Percentiles rank a stretch among this genome's conserved stretches.
These are phyloP conservation scores for Takashimella koratensis DNA, from an alignment of 1,284 basidiomycete species.

Conservation along the genomic window DNA sequence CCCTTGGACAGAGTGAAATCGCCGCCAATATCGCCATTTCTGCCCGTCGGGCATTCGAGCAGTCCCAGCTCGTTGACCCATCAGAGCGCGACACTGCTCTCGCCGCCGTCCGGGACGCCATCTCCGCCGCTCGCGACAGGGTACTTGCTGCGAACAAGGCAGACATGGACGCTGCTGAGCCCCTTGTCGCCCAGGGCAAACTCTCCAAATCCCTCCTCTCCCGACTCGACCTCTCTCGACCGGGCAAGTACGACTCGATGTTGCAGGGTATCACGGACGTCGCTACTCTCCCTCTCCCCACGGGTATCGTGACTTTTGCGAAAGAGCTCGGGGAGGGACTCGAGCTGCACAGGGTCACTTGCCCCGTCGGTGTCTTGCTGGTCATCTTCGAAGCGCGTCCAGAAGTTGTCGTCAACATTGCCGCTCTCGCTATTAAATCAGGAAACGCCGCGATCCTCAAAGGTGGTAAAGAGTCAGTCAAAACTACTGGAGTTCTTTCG, in stretches of 20 bases:
- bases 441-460: slow-evolving; percentile 94
- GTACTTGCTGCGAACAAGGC: slow-evolving; percentile 74
- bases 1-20: too few relatives aligned
- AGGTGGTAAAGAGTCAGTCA: slow-evolving; percentile 88
- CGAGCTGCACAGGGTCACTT: slow-evolving; percentile 89
- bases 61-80: slow-evolving; percentile 71
- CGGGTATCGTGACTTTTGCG: slow-evolving; percentile 82
- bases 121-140: slow-evolving; percentile 61
- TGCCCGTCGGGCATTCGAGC: slow-evolving; percentile 77
- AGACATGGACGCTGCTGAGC: slow-evolving; percentile 74
- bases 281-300: slow-evolving; percentile 77
- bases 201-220: slow-evolving; percentile 79
- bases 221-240: slow-evolving; percentile 75
- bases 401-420: slow-evolving; percentile 97
- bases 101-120: slow-evolving; percentile 62
- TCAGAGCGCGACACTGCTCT: slow-evolving; percentile 69
- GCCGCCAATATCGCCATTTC: slow-evolving; percentile 62
- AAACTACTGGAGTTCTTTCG: slow-evolving; percentile 71
- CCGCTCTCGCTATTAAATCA: slow-evolving; percentile 94
- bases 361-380: slow-evolving; percentile 92
- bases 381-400: slow-evolving; percentile 98
- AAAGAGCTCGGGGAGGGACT: slow-evolving; percentile 78
- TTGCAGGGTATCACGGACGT: slow-evolving; percentile 86
- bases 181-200: slow-evolving; percentile 72
- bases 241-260: slow-evolving; percentile 93